Conservation (phyloP, 345 rosid genomes). For the Geranium brycei region DNA sequence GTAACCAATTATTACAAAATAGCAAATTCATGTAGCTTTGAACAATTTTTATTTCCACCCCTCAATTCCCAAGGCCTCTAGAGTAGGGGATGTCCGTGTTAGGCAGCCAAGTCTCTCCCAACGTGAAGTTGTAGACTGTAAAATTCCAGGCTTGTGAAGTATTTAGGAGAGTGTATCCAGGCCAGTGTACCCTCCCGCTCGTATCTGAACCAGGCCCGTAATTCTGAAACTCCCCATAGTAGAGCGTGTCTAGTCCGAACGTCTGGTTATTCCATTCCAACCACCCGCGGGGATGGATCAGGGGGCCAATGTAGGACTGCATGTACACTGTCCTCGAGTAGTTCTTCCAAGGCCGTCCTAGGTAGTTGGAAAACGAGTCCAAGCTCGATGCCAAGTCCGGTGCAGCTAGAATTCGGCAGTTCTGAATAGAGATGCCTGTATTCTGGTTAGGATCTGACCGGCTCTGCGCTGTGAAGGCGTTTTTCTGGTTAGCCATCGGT, state of each 20-base stretch:
- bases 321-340: background rate
- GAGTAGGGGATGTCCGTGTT: background rate
- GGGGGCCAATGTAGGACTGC: background rate
- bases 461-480: background rate
- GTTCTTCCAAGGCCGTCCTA: constrained; percentile 1
- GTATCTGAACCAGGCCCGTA: constrained; percentile 45
- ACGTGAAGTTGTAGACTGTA: constrained; percentile 38
- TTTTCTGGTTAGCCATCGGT: background rate
- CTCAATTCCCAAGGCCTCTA: background rate
- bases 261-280: background rate
- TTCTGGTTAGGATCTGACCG: background rate
- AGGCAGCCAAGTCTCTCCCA: background rate
- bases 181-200: constrained; percentile 45
- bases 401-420: background rate
- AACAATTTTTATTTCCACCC: background rate
- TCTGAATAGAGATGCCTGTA: background rate
- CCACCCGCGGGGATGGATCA: background rate
- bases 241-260: background rate
- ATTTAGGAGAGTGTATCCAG: constrained; percentile 40
- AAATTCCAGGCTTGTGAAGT: constrained; percentile 43
- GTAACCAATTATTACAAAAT: too few species aligned
- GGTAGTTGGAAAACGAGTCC: background rate
- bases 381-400: background rate
- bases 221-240: background rate
- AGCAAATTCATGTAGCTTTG: background rate